A percentile compares a stretch with the other conserved stretches of the same genome.
phyloP scores from a whole-genome alignment of 768 basidiomycete species.

The Suillus decipiens region DNA sequence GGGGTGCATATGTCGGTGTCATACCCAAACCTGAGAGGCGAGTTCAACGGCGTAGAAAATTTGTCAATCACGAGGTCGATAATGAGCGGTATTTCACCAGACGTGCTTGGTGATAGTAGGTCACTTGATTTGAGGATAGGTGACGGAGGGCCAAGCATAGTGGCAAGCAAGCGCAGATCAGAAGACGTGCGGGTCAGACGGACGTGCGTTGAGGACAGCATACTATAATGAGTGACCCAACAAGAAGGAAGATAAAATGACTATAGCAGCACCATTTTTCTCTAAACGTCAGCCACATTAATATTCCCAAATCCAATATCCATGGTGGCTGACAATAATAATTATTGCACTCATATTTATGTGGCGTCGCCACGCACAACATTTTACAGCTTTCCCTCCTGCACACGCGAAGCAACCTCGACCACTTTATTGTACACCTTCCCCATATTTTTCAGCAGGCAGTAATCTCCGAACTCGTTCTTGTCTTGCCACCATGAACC shows the following conservation, averaged over 20 bases:
- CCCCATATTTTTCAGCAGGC: constrained; percentile 70
- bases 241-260: background rate
- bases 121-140: constrained; percentile 45
- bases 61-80: constrained; percentile 32
- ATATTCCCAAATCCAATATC: background rate
- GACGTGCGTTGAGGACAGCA: constrained; percentile 20
- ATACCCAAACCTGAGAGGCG: constrained; percentile 2
- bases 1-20: background rate
- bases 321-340: background rate
- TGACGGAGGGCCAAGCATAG: constrained; percentile 43
- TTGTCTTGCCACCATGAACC: constrained; percentile 61
- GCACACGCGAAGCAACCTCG: constrained; percentile 15
- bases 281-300: constrained; percentile 10
- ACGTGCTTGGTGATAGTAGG: constrained; percentile 39
- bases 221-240: background rate
- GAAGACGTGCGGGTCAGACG: constrained; percentile 43
- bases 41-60: constrained; percentile 9
- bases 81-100: constrained; percentile 54
- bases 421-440: constrained; percentile 29
- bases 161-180: constrained; percentile 39
- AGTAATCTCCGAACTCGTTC: constrained; percentile 90
- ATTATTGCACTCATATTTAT: constrained; percentile 4
- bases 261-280: constrained; percentile 16
- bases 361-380: constrained; percentile 4
- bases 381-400: constrained; percentile 10